These are phyloP conservation scores for Colletotrichum lupini DNA, from an alignment of 2,329 filamentous ascomycete species.

Conservation along the genomic window DNA sequence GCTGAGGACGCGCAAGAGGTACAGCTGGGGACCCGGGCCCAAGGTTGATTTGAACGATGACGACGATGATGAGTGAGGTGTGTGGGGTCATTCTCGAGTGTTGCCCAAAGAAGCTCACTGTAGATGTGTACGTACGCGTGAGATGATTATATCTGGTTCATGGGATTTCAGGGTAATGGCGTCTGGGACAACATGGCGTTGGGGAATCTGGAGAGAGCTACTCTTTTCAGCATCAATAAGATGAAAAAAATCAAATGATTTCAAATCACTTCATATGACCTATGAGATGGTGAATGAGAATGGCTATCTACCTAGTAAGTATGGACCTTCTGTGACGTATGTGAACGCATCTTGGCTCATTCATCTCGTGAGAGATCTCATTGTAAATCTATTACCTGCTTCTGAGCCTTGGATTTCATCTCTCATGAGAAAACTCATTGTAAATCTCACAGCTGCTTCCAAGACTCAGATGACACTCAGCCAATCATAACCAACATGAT, in stretches of 20 bases:
- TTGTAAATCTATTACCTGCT: background rate
- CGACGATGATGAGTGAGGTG: conserved; percentile 38
- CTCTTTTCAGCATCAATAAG: background rate
- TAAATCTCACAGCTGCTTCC: background rate
- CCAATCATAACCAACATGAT: background rate
- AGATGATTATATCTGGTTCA: background rate
- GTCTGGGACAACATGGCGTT: background rate
- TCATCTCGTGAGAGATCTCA: background rate
- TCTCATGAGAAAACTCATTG: background rate
- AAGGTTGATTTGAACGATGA: conserved; percentile 20
- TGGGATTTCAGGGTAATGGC: background rate
- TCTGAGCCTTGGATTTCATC: background rate
- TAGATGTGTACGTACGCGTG: background rate
- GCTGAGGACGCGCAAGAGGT: conserved; percentile 45
- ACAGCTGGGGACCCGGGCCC: conserved; percentile 42
- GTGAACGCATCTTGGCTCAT: background rate
- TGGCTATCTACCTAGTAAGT: background rate
- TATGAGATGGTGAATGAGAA: background rate
- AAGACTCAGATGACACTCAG: background rate
- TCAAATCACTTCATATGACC: background rate
- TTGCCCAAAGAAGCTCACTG: background rate
- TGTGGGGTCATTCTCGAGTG: background rate
- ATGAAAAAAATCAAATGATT: background rate
- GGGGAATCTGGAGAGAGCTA: background rate
- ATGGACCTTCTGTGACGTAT: background rate